Percentiles rank a stretch among this genome's conserved stretches.
phyloP scores from a whole-genome alignment of 805 yeast species.

The Sugiyamaella smithiae region DNA sequence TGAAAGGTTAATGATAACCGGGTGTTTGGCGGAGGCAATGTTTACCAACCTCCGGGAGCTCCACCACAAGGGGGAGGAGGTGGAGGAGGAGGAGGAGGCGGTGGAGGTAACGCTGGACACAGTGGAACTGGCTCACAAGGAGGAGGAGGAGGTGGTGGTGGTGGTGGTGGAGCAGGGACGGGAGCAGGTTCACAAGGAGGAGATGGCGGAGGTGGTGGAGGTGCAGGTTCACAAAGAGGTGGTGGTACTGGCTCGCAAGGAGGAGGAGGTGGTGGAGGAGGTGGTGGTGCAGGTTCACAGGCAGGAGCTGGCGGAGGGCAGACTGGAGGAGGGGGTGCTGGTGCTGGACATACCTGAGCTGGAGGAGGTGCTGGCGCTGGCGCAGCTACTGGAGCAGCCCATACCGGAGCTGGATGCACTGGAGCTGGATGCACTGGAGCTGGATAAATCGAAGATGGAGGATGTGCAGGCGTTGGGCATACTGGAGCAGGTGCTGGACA shows the following conservation, averaged over 20 bases:
- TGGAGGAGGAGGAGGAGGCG: slow-evolving; percentile 13
- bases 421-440: slow-evolving; percentile 6
- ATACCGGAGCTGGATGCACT: slow-evolving; percentile 5
- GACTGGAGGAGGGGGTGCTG: slow-evolving; percentile 15
- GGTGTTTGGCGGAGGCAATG: no score
- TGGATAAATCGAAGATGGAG: slow-evolving; percentile 9
- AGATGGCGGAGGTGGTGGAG: neutral
- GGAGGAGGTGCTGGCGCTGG: slow-evolving; percentile 10
- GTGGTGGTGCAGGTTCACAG: slow-evolving; percentile 11
- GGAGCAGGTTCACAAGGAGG: slow-evolving; percentile 8
- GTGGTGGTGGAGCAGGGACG: slow-evolving; percentile 14
- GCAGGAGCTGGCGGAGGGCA: slow-evolving; percentile 11
- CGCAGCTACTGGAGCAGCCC: neutral
- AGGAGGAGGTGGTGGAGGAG: slow-evolving; percentile 12
- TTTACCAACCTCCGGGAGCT: no score
- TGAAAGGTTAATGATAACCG: no score
- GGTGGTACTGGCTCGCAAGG: slow-evolving; percentile 15
- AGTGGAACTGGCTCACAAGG: slow-evolving; percentile 12
- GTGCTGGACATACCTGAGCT: slow-evolving; percentile 7
- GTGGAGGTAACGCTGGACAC: slow-evolving; percentile 10
- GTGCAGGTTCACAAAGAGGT: slow-evolving; percentile 8
- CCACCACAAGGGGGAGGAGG: slow-evolving; percentile 15
- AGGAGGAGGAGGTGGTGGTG: slow-evolving; percentile 18
- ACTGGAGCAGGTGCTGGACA: slow-evolving; percentile 11
- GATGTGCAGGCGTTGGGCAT: slow-evolving; percentile 7